Evolutionary conservation across 495 filamentous ascomycete species (phyloP), one percentile per base, ranked within the genome.

Genomic region (Podospora anserina): DNA sequence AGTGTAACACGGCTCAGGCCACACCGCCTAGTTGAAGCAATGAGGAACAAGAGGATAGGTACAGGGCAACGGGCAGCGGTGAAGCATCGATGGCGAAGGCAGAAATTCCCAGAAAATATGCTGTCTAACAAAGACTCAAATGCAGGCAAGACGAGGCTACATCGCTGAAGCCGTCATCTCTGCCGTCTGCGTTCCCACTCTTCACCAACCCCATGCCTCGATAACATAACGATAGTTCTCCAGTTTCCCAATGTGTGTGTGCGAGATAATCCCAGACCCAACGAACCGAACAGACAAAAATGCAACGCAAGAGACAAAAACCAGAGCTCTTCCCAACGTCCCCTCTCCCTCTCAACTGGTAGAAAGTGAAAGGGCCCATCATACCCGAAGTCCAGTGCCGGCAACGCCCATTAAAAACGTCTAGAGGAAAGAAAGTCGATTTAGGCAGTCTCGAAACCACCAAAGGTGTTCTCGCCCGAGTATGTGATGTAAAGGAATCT

Each of bases 381-480:
- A 6, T 49, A 49, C 39, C 39, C 39, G 39, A 49, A 13, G 39
- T 11, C 9, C 39, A 49, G 15, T 49, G 13, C 65, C 53, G 65
- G 68, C 44, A 70, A 70, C 68, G 68, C 71, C 71, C 26, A 28
- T 67, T 20, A 63, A 64, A 28, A 63, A 66, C 19, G 66, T 53
- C 61, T 39, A 68, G 66, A 66, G 61, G 56, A 72, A 74, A 56
- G 27, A 54, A 34, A 56, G 27, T 53, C 15, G 60, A 19, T 63
- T 75, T 68, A 79, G 39, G 72, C 75, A 30, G 73, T 68, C 71
- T 78, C 76, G 68, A 79, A 76, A 44, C 55, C 88, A 74, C 95
- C 95, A 77, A 99, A 99, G 28, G 95, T 99, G 87, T 99, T 99
- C 88, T 99, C 95, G 82, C 95, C 95, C 53, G 95, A 97, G 86